Evolutionary conservation across 495 filamentous ascomycete species (phyloP), one percentile per base, ranked within the genome.

Genomic region (Chaetomium tenue): DNA sequence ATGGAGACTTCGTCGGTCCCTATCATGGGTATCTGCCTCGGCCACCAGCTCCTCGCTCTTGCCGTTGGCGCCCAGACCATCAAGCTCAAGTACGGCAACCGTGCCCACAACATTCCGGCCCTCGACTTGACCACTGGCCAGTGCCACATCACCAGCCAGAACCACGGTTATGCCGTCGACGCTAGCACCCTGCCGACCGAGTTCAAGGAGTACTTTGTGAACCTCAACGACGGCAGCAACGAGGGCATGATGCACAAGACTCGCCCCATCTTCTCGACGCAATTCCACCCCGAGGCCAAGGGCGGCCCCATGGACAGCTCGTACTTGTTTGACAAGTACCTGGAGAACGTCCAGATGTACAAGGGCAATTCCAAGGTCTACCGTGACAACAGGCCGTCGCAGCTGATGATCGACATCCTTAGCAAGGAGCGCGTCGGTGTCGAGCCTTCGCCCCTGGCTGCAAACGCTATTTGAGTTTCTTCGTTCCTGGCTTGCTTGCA

Each of bases 211-310:
- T 97, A 96, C 81, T 98, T 98, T 72, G 86, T 94, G 71, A 98
- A 98, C 83, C 83, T 97, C 63, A 97, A 97, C 79, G 94, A 98
- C 71, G 88, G 88, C 40, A 89, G 86, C 79, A 98, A 98, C 75
- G 93, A 98, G 79, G 92, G 86, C 58, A 92, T 97, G 87, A 92
- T 97, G 73, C 94, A 98, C 84, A 90, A 89, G 75, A 90, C 90
- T 52, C 90, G 95, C 48, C 95, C 94, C 40, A 98, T 98, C 74
- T 98, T 98, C 84, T 91, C 89, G 66, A 96, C 93, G 61, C 94
- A 98, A 77, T 98, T 98, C 86, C 94, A 98, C 73, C 94, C 94
- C 42, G 94, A 98, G 78, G 95, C 94, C 59, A 94, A 95, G 79
- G 94, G 94, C 48, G 94, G 95, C 59, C 94, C 94, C 26, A 86